Percentiles rank a stretch among this genome's conserved stretches.
These are phyloP conservation scores for Straminergon stramineum DNA, from an alignment of 225 moss, liverwort and hornwort genomes.

Conservation along the genomic window DNA sequence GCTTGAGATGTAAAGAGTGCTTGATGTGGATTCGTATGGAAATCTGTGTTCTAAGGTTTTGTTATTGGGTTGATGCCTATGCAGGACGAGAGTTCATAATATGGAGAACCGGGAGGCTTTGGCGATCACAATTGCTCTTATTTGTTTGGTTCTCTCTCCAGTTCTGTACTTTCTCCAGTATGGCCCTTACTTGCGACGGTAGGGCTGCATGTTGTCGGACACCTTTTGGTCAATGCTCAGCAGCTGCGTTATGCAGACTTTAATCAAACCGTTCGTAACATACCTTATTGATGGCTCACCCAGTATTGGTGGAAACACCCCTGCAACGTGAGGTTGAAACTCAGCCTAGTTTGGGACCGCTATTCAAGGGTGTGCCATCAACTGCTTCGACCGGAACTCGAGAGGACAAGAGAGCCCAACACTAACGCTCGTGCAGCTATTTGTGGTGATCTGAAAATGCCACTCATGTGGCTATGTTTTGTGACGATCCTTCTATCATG, in stretches of 20 bases:
- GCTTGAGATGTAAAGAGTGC: neutral
- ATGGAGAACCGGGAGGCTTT: constrained; percentile 79
- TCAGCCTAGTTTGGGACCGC: neutral
- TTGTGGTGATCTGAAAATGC: constrained; percentile 13
- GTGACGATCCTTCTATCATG: constrained; percentile 1
- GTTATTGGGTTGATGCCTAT: neutral
- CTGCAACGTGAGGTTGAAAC: neutral
- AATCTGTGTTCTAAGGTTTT: neutral
- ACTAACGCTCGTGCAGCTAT: neutral
- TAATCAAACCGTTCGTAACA: neutral
- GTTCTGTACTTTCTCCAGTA: constrained; percentile 49
- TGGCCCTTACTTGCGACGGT: constrained; percentile 20
- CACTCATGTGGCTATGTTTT: constrained; percentile 4
- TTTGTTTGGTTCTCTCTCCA: constrained; percentile 61
- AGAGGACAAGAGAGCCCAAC: neutral
- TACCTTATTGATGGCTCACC: neutral
- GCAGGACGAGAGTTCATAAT: constrained; percentile 67
- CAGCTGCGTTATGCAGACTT: neutral
- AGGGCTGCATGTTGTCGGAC: constrained; percentile 9
- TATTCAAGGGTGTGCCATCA: neutral
- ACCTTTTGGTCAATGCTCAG: neutral
- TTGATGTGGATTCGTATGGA: neutral
- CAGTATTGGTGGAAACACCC: neutral
- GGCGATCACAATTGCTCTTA: constrained; percentile 53
- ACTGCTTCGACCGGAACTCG: neutral